Evolutionary conservation across 1,139 yeast species (phyloP).

Genomic region (Lodderomyces margitis): DNA sequence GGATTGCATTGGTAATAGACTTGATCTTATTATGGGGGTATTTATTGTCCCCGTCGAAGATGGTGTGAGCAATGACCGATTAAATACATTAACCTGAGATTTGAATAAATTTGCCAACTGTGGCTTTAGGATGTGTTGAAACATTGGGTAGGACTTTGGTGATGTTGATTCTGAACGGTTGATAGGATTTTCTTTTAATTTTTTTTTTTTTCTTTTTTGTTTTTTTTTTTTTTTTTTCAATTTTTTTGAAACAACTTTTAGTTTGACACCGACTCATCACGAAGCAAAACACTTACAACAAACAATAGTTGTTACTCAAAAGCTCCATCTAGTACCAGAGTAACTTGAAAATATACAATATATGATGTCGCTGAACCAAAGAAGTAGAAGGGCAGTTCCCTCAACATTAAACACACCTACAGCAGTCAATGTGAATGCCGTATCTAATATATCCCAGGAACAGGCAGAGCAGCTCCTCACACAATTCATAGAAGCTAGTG

Average conservation of each 20-base stretch:
- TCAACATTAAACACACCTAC: conserved; percentile 52
- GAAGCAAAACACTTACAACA: no score
- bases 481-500: conserved; percentile 45
- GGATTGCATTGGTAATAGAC: conserved; percentile 22
- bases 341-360: no score
- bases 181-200: background rate
- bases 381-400: conserved; percentile 40
- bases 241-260: conserved; percentile 5
- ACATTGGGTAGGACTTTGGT: conserved; percentile 10
- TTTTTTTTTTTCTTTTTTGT: conserved; percentile 4
- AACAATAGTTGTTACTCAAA: no score
- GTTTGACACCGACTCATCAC: background rate
- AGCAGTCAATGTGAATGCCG: conserved; percentile 34
- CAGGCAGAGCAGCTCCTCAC: conserved; percentile 48
- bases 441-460: conserved; percentile 29
- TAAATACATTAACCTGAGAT: conserved; percentile 1
- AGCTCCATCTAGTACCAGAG: no score
- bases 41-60: conserved; percentile 8
- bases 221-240: background rate
- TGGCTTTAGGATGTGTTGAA: conserved; percentile 12
- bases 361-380: conserved; percentile 25
- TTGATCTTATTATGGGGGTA: background rate
- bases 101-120: conserved; percentile 10
- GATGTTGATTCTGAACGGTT: background rate
- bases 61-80: background rate